Percentiles rank a stretch among this genome's conserved stretches.
Conservation (phyloP, 169 alveolate genomes). For the Babesia microti region DNA sequence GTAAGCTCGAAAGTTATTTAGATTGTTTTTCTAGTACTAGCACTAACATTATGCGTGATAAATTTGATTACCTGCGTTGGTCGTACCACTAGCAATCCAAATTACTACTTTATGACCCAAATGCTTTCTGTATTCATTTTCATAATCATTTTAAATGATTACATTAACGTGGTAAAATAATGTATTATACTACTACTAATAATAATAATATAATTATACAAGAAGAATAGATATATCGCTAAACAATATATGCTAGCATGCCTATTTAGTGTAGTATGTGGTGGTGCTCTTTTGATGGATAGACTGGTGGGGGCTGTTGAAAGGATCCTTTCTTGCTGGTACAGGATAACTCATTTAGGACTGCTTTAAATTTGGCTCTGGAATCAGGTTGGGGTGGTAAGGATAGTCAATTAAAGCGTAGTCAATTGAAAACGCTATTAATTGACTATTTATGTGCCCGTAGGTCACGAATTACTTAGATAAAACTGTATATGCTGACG, state of each 20-base stretch:
- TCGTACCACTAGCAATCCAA: slow-evolving; percentile 36
- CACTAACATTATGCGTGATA: slow-evolving; percentile 15
- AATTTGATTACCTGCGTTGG: slow-evolving; percentile 30
- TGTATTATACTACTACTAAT: not conserved
- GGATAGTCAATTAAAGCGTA: slow-evolving; percentile 6
- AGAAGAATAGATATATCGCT: not conserved
- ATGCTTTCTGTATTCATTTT: slow-evolving; percentile 14
- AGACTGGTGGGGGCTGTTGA: slow-evolving; percentile 18
- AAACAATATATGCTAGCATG: not conserved
- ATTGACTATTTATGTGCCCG: slow-evolving; percentile 13
- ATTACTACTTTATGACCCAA: slow-evolving; percentile 44
- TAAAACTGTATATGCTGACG: slow-evolving; percentile 26
- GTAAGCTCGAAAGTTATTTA: slow-evolving; percentile 5
- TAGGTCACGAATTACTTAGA: slow-evolving; percentile 2
- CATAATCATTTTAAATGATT: slow-evolving; percentile 8
- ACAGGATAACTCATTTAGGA: slow-evolving; percentile 11
- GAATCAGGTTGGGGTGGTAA: slow-evolving; percentile 47
- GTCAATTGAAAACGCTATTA: slow-evolving; percentile 8
- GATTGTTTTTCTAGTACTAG: slow-evolving; percentile 13
- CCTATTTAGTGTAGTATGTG: not conserved
- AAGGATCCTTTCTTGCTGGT: slow-evolving; percentile 44
- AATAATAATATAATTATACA: not conserved
- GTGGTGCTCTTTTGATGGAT: slow-evolving; percentile 12
- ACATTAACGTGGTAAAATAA: not conserved
- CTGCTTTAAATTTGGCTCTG: slow-evolving; percentile 48